Evolutionary conservation across 352 stramenopile genomes (phyloP), one percentile per base, ranked within the genome.

Genomic region (Globisporangium orthogonon): DNA sequence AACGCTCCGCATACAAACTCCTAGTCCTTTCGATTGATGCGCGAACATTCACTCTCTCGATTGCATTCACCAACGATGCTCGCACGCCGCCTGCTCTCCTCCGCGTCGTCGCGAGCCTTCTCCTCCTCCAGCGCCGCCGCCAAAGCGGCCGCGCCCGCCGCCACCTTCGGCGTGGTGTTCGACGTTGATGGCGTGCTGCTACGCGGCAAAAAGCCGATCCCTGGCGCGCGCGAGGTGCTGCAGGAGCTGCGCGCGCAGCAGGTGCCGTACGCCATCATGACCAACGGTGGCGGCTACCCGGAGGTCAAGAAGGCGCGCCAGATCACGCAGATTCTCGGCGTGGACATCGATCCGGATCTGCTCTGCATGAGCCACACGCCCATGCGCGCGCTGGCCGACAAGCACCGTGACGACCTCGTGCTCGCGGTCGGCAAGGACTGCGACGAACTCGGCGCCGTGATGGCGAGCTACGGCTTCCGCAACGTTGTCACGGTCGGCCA

Each of bases 191-290:
- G 84, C 52, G 84, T 94, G 50, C 63, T 94, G 39, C 55, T 92
- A 53, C 84, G 82, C 47, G 84, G 82, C 52, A 91, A 89, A 58
- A 70, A 67, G 46, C 74, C 80, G 30, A 83, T 94, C 40, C 78
- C 82, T 0, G 84, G 84, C 5, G 84, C 84, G 3, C 69, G 62
- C 4, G 69, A 87, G 17, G 82, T 92, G 51, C 65, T 94, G n/a
- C 56, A 85, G 43, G 77, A 89, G 37, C 69, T 94, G 41, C 50
- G 80, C 41, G 65, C 70, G 40, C 70, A 73, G 43, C 58, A 81
- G 43, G 83, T 83, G 49, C 84, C 84, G 60, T 91, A 82, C 52
- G 79, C 81, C 44, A 90, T 94, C 65, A 91, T 94, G 84, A 94
- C 84, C 49, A 94, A 94, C 52, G 84, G 82, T 50, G 84, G 84